Base-by-base conservation (phyloP, 2,329 filamentous ascomycete species). In the Pseudogymnoascus sp. region DNA sequence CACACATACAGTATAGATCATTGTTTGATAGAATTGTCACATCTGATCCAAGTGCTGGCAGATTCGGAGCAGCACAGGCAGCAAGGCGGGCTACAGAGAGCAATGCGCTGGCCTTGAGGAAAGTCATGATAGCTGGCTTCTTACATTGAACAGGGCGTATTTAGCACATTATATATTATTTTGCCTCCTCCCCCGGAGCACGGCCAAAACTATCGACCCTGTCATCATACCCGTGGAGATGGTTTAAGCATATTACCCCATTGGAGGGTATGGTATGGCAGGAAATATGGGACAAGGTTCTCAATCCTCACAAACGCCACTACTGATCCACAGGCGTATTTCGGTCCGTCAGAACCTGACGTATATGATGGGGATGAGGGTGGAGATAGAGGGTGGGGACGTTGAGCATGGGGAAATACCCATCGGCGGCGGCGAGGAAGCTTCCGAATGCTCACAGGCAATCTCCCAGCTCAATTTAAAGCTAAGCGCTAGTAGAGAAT, bases 241-340 rank as follows among this genome's bases (percentile, higher is more conserved):
- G 25, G 45, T 16, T 31, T 31, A 52, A 52, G 25, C 45, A 52
- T 52, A 52, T 31, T 52, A 45, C 6, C n/a, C 8, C 23, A 28
- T n/a, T 49, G 12, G 23, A 28, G 14, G 43, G 11, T 14, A 11
- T 31, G 25, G 14, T 16, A 11, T 31, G 14, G 25, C 5, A 31
- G 7, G 45, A 31, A 31, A 31, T 31, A 16, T 16, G 45, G 45
- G 3, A 43, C 45, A 9, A 21, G 61, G 16, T 64, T 68, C 14
- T 45, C 67, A 33, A 28, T 40, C 11, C 43, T 66, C 12, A 65
- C 65, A 35, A 65, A 60, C 18, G 35, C 67, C 43, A 55, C 67
- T 23, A 35, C 66, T 14, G 25, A 37, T 52, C 59, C 67, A 14
- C 62, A 66, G 59, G 61, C 40, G 23, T 67, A 61, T 52, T 65